Conservation (phyloP, 78 protist species). For the Creolimax fragrantissima region DNA sequence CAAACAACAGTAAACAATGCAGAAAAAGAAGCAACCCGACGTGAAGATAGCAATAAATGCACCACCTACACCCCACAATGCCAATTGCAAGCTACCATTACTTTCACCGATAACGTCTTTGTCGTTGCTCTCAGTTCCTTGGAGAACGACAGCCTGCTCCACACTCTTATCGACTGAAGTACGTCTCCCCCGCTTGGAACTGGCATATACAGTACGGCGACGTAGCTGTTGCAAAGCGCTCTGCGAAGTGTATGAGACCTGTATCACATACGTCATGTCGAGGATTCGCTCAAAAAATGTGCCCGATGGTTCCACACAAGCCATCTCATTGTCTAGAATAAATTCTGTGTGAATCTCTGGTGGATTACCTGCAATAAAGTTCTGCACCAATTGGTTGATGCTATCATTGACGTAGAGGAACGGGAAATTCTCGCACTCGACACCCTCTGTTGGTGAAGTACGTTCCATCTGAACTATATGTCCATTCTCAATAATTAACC, state of each 20-base stretch:
- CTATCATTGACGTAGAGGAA: not conserved
- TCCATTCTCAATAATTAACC: not conserved
- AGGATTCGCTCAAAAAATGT: not conserved
- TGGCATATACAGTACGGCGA: not conserved
- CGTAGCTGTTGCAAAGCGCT: not conserved
- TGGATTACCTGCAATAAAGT: not conserved
- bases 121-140: not conserved
- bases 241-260: not conserved
- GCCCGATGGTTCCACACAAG: not conserved
- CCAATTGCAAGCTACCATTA: not conserved
- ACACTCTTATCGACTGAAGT: not conserved
- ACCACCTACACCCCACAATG: not conserved
- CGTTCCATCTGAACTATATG: not conserved
- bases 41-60: not conserved
- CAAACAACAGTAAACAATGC: not conserved
- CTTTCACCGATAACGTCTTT: not conserved
- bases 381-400: not conserved
- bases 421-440: not conserved
- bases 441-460: not conserved
- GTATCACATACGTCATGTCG: not conserved
- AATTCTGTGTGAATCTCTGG: not conserved
- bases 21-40: not conserved
- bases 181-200: not conserved
- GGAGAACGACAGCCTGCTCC: not conserved
- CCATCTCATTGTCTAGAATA: not conserved